Percentiles rank a stretch among this genome's conserved stretches.
These are phyloP conservation scores for Mycotypha africana DNA, from an alignment of 371 early-diverging fungal genomes.

Conservation along the genomic window DNA sequence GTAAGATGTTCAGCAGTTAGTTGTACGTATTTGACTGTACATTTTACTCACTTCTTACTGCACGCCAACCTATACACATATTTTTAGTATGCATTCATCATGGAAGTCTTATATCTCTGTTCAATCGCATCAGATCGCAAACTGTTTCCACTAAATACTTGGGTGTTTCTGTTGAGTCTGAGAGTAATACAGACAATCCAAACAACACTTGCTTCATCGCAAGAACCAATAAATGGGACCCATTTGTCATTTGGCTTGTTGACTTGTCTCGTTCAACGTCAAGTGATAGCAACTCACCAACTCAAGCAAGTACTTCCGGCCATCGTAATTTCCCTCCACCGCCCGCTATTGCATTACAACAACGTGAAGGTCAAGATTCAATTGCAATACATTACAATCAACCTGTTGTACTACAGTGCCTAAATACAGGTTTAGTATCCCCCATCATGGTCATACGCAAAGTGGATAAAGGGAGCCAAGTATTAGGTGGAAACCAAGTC, in stretches of 20 bases:
- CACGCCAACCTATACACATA: too few relatives aligned
- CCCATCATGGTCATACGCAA: conserved; percentile 82
- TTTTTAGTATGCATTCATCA: conserved; percentile 74
- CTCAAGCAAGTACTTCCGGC: conserved; percentile 46
- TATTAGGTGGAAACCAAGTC: conserved; percentile 60
- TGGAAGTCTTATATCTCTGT: conserved; percentile 75
- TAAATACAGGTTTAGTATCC: conserved; percentile 75
- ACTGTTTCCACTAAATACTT: conserved; percentile 85
- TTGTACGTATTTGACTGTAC: too few relatives aligned
- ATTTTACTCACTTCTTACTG: neutral
- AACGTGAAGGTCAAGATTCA: conserved; percentile 60
- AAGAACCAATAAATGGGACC: conserved; percentile 78
- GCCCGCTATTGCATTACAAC: conserved; percentile 69
- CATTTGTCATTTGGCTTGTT: conserved; percentile 85
- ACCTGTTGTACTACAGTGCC: conserved; percentile 76
- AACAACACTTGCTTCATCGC: conserved; percentile 75
- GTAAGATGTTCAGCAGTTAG: too few relatives aligned
- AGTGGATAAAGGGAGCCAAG: conserved; percentile 78
- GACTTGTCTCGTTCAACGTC: conserved; percentile 56
- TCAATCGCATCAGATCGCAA: conserved; percentile 82
- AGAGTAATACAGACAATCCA: conserved; percentile 17
- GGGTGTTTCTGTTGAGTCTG: conserved; percentile 52
- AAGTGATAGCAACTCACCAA: conserved; percentile 10
- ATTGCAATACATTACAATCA: conserved; percentile 81
- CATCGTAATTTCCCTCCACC: conserved; percentile 63